Conservation (phyloP, 2,329 filamentous ascomycete species). For the Xylariaceae sp. region DNA sequence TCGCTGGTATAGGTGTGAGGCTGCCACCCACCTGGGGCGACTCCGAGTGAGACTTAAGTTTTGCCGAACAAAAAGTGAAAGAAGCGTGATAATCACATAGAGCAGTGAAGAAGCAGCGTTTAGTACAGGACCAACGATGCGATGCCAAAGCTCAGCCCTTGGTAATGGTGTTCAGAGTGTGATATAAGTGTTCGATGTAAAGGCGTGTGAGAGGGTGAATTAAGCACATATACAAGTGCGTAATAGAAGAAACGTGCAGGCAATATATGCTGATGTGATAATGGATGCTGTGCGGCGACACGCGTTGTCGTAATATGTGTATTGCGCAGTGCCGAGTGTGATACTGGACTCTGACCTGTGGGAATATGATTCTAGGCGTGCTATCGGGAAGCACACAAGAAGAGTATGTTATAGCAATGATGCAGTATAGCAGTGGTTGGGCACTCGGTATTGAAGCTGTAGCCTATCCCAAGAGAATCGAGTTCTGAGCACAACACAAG, state of each 20-base stretch:
- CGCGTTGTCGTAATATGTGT: background rate
- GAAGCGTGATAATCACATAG: too few species aligned
- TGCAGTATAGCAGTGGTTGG: background rate
- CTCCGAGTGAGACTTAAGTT: too few species aligned
- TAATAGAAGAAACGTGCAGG: background rate
- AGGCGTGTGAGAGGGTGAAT: background rate
- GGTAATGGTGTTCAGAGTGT: background rate
- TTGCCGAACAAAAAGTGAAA: too few species aligned
- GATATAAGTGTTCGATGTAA: background rate
- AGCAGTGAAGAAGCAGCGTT: too few species aligned
- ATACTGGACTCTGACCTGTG: too few species aligned
- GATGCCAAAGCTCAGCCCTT: background rate
- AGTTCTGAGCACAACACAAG: background rate
- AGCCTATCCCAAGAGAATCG: background rate
- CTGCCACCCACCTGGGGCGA: too few species aligned
- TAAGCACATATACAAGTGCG: background rate
- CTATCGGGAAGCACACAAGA: background rate
- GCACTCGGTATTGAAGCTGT: background rate
- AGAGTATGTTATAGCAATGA: too few species aligned
- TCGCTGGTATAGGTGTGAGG: too few species aligned
- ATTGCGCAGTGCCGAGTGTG: too few species aligned
- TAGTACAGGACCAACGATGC: background rate
- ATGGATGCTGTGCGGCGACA: background rate
- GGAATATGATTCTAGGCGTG: background rate
- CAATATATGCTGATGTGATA: background rate